Evolutionary conservation across 768 basidiomycete genomes (phyloP).

Genomic region (Leccinum imitatum): DNA sequence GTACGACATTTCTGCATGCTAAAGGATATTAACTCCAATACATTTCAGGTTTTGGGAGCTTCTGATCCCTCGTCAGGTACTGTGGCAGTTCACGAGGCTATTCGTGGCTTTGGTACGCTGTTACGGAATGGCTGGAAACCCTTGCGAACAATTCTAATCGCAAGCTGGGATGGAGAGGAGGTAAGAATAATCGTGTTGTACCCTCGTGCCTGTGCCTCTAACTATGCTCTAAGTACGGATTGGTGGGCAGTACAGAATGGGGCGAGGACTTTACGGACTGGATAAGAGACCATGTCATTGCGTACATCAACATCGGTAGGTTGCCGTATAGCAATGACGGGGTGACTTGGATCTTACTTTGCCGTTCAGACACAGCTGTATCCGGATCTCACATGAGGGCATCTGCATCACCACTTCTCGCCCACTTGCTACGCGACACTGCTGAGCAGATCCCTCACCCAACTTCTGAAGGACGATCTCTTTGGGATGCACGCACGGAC

Average conservation of each 20-base stretch:
- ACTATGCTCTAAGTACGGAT: conserved; percentile 47
- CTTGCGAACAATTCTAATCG: conserved; percentile 68
- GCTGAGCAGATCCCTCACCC: conserved; percentile 78
- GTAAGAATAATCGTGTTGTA: conserved; percentile 27
- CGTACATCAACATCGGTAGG: conserved; percentile 82
- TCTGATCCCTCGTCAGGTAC: conserved; percentile 59
- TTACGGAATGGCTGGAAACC: conserved; percentile 66
- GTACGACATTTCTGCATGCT: conserved; percentile 10
- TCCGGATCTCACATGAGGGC: conserved; percentile 50
- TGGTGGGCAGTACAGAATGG: conserved; percentile 90
- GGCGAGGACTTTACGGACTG: conserved; percentile 88
- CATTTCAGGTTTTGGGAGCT: conserved; percentile 47
- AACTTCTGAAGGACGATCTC: conserved; percentile 55
- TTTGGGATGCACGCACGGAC: conserved; percentile 79
- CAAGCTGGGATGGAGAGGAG: conserved; percentile 82
- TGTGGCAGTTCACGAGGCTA: conserved; percentile 52
- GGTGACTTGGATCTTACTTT: conserved; percentile 27
- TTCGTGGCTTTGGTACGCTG: conserved; percentile 54
- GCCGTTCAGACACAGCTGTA: conserved; percentile 50
- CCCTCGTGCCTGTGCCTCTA: not conserved
- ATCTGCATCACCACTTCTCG: conserved; percentile 78
- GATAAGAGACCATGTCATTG: conserved; percentile 77
- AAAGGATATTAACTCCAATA: not conserved
- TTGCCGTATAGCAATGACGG: conserved; percentile 30
- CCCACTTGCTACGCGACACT: conserved; percentile 65